Base-by-base conservation (phyloP, 441 rosid species). In the Breynia disticha region DNA sequence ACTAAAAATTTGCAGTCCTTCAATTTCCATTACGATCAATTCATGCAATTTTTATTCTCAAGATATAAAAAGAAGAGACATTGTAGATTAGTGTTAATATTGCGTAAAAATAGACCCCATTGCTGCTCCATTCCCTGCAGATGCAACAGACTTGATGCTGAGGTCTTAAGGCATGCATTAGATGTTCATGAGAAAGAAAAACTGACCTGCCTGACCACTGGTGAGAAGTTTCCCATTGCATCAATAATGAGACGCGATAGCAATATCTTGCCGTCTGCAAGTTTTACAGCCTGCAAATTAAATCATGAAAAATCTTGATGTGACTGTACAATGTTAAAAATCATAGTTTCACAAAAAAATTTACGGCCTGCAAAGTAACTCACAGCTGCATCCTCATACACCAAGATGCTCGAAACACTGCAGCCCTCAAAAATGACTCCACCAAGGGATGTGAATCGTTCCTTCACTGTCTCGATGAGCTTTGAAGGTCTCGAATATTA, bases 181-280 rank as follows among this genome's bases (percentile, higher is more conserved):
- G 11, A 28, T 43, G 57, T 18, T 28, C 19, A 60, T 13, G 69
- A 53, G 58, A 57, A n/a, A 54, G 61, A 55, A 52, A 56, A 62
- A 11, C 54, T 46, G 46, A 84, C 98, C 98, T 91, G 98, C 76
- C 73, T 91, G 54, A 88, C 78, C 28, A 91, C 76, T 38, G 94
- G 98, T 50, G 98, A 91, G 67, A 91, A 88, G 67, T 86, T 91
- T 47, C 97, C 98, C 88, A 88, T 91, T 59, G 97, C 95, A 75
- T 91, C 98, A 24, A 86, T 70, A 41, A 88, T 42, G 47, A 91
- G 86, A 55, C 76, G 82, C 19, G 95, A 81, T 39, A 87, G 79
- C 55, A 88, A 52, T 32, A 65, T 62, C 32, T 78, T 83, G 19
- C 86, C 95, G 67, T 79, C 86, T 58, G 72, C 71, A 67, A 87